phyloP scores from a whole-genome alignment of 805 yeast genomes.

The Candida jianshihensis region DNA sequence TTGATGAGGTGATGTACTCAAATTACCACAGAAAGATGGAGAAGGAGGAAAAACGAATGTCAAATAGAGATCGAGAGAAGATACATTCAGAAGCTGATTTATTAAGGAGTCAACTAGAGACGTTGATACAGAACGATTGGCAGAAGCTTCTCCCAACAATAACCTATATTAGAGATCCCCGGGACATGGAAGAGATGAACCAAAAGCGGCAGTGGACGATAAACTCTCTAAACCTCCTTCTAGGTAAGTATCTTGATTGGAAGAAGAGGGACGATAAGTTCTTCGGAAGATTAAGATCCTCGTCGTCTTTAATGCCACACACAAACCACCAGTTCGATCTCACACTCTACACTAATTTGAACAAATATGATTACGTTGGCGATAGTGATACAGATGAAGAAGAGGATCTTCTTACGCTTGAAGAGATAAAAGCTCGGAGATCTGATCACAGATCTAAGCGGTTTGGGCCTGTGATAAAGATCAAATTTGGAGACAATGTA shows the following conservation, averaged over 20 bases:
- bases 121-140: constrained; percentile 43
- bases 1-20: constrained; percentile 35
- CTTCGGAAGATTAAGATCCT: constrained; percentile 8
- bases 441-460: constrained; percentile 2
- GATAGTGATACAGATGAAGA: constrained; percentile 25
- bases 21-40: constrained; percentile 53
- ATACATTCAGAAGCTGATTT: constrained; percentile 50
- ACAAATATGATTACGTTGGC: constrained; percentile 16
- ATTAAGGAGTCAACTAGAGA: constrained; percentile 32
- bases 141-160: constrained; percentile 34
- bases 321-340: constrained; percentile 6
- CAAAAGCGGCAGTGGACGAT: constrained; percentile 47
- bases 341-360: constrained; percentile 12
- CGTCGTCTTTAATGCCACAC: neutral
- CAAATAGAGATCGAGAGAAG: constrained; percentile 43
- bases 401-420: constrained; percentile 12
- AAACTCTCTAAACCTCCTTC: constrained; percentile 30
- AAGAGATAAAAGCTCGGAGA: constrained; percentile 14
- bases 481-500: constrained; percentile 15
- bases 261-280: constrained; percentile 18
- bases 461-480: constrained; percentile 21
- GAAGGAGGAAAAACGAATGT: constrained; percentile 56
- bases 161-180: constrained; percentile 41
- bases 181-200: constrained; percentile 41
- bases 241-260: constrained; percentile 17